A percentile compares a stretch with the other conserved stretches of the same genome.
These are phyloP conservation scores for Pythium dissimile DNA, from an alignment of 352 stramenopile species.

Conservation along the genomic window DNA sequence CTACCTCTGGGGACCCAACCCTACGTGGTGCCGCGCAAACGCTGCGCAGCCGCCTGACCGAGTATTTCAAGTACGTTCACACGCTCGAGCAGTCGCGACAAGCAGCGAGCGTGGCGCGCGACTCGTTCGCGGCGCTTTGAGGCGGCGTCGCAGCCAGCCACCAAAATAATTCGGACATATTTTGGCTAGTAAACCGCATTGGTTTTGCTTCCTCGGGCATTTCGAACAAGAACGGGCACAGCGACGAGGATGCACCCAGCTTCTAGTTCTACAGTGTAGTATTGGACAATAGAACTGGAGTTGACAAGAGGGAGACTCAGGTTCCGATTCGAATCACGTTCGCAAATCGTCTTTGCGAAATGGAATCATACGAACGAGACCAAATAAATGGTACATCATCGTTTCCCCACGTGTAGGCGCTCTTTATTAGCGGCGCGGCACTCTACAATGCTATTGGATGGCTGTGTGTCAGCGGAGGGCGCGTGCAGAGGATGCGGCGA, in stretches of 20 bases:
- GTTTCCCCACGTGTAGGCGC: conserved; percentile 19
- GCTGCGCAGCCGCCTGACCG: conserved; percentile 37
- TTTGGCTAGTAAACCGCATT: too few relatives aligned
- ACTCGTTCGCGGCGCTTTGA: conserved; percentile 20
- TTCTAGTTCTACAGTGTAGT: neutral
- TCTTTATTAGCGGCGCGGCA: too few relatives aligned
- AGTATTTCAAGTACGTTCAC: conserved; percentile 51
- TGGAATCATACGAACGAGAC: conserved; percentile 62
- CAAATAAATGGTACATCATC: conserved; percentile 64
- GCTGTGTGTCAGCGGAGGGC: too few relatives aligned
- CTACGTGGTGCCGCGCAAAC: conserved; percentile 32
- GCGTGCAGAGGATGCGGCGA: too few relatives aligned
- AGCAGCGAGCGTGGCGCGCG: conserved; percentile 36
- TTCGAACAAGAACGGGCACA: too few relatives aligned
- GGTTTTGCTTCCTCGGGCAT: too few relatives aligned
- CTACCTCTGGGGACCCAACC: neutral
- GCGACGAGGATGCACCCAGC: neutral
- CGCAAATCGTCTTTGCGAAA: conserved; percentile 25
- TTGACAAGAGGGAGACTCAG: conserved; percentile 36
- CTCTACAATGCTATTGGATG: too few relatives aligned
- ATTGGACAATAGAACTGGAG: neutral
- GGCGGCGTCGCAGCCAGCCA: too few relatives aligned
- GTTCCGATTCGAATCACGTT: conserved; percentile 53
- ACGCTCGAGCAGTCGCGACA: conserved; percentile 53
- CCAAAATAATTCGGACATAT: too few relatives aligned